Evolutionary conservation across 2,329 filamentous ascomycete species (phyloP).

Genomic region (Colletotrichum liaoningense): DNA sequence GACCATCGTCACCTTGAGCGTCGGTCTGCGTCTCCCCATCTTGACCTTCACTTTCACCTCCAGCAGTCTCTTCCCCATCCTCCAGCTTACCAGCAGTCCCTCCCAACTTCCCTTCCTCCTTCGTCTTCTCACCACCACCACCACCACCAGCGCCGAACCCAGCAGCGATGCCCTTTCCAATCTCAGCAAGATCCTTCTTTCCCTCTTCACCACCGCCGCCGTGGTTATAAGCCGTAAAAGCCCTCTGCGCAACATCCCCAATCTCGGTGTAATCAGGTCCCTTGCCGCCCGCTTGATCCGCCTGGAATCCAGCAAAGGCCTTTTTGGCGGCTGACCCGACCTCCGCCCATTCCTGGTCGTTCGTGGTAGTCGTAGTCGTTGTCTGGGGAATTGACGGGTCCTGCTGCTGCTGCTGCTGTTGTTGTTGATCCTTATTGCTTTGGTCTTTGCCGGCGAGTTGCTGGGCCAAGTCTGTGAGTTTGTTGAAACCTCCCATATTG

Average conservation of each 20-base stretch:
- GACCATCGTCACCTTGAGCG: neutral
- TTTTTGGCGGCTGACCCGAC: slow-evolving; percentile 33
- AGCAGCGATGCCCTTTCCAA: slow-evolving; percentile 24
- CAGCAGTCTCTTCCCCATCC: neutral
- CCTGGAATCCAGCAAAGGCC: slow-evolving; percentile 31
- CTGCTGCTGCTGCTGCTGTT: slow-evolving; percentile 1
- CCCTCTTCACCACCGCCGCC: neutral
- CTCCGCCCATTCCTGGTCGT: slow-evolving; percentile 19
- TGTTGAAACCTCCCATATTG: slow-evolving; percentile 41
- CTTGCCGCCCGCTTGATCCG: slow-evolving; percentile 27
- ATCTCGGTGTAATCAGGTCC: slow-evolving; percentile 34
- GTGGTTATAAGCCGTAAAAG: slow-evolving; percentile 45
- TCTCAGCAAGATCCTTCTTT: slow-evolving; percentile 30
- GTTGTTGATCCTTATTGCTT: slow-evolving; percentile 10
- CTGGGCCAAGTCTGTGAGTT: slow-evolving; percentile 38
- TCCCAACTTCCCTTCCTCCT: neutral
- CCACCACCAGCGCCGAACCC: neutral
- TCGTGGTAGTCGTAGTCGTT: neutral
- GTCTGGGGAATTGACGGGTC: neutral
- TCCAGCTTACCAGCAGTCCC: neutral
- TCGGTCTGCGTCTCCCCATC: too few species aligned
- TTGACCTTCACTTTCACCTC: neutral
- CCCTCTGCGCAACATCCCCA: slow-evolving; percentile 38
- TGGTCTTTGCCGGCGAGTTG: slow-evolving; percentile 37
- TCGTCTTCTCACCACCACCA: neutral